Evolutionary conservation across 331 rosid genomes (phyloP), one percentile per base, ranked within the genome.

Genomic region (Acacia concinna): DNA sequence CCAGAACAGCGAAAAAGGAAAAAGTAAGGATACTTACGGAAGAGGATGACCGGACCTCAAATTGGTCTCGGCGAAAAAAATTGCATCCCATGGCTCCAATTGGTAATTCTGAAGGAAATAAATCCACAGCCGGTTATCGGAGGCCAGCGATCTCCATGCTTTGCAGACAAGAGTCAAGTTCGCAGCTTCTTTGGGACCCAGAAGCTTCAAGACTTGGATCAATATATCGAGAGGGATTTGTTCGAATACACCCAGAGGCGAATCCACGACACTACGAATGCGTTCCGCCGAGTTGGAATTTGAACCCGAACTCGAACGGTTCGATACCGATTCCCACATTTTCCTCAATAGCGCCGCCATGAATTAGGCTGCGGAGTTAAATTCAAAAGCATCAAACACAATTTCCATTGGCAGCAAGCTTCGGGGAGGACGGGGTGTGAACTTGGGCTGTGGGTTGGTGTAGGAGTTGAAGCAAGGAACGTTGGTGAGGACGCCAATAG

Each of bases 111-210:
- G 84, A 32, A 89, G 79, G 81, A 89, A 90, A 83, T 76, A 84
- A 35, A 84, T 81, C 97, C 97, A 92, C 18, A 92, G 88, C 7
- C 34, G 21, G 49, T 92, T 51, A 46, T 90, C 88, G 57, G 89
- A 85, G 35, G 78, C 84, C 10, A 90, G 31, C 9, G 80, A 83
- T 8, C 75, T 82, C 92, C 96, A 92, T 0, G 79, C 44, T 72
- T 81, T 92, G 83, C 68, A 83, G 2, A 87, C 81, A 7, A 85
- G 40, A 74, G 81, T 30, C 28, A 90, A 64, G 56, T 75, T 89
- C 1, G 89, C 89, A 1, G 91, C 89, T 9, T 83, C 82, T 74
- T 88, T 92, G 21, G 98, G 97, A 27, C 84, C 97, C 51, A 84
- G 64, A 21, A 87, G 28, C 37, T 79, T 73, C 38, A 86, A 63